Evolutionary conservation across 768 basidiomycete genomes (phyloP), one percentile per base, ranked within the genome.

Genomic region (Pulveroboletus sp.): DNA sequence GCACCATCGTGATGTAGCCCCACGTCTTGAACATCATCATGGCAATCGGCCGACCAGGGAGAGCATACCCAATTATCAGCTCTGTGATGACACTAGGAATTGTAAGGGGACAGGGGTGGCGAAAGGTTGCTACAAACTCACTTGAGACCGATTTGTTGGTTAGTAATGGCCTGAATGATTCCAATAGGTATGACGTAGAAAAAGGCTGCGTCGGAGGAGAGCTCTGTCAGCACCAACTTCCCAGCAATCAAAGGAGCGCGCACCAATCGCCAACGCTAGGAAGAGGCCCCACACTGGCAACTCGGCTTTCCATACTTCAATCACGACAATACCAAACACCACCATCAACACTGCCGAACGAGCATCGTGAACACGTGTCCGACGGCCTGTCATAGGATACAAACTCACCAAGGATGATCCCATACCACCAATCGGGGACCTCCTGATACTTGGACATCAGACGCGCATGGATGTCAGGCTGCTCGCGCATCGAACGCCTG

Each of bases 21-120:
- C 77, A 86, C 5, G 77, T 83, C 70, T 84, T 84, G 73, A 83
- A 86, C 78, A 87, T 81, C 86, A 88, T 84, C 79, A 86, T 81
- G 0, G 86, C 85, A 50, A 87, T 76, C 3, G 88, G 85, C 44
- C 76, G 77, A 14, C 87, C 87, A 60, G 76, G 77, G 21, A 77
- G 64, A 9, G 69, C 62, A 39, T 69, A 71, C 14, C 87, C 86
- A 43, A 83, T 76, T 38, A 89, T 76, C 33, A 89, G 73, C 60
- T 90, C 87, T 0, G 86, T 81, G 49, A 90, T 79, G 31, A 89
- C 86, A 60, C 62, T 63, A 35, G 43, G 6, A 18, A 39, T 8
- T 8, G 8, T 63, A 31, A 57, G 55, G 49, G 7, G 28, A 39
- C 15, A 10, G 8, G 1, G 8, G 17, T 17, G 15, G 8, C 0